phyloP scores from a whole-genome alignment of 495 filamentous ascomycete genomes.

The Xeromyces bisporus region DNA sequence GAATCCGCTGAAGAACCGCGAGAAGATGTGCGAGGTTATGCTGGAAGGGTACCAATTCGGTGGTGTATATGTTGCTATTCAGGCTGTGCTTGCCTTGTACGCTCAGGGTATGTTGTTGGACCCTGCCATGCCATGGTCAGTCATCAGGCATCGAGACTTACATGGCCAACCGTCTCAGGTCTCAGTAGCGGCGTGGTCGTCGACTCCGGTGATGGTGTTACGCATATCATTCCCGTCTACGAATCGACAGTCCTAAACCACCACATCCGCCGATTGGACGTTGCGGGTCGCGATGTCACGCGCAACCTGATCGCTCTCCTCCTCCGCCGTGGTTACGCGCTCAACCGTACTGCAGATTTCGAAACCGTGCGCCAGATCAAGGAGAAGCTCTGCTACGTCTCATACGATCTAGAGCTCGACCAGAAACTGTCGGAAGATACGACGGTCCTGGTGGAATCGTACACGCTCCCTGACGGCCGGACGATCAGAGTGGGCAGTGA shows the following conservation, averaged over 20 bases:
- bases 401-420: constrained; percentile 93
- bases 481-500: constrained; percentile 93
- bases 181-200: constrained; percentile 92
- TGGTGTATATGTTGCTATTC: constrained; percentile 95
- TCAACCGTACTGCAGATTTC: constrained; percentile 97
- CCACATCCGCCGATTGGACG: constrained; percentile 81
- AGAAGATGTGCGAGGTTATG: constrained; percentile 98
- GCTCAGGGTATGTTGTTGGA: constrained; percentile 56
- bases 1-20: constrained; percentile 89
- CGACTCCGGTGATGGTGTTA: constrained; percentile 95
- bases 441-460: constrained; percentile 91
- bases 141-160: background rate
- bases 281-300: constrained; percentile 92
- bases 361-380: constrained; percentile 99
- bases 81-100: constrained; percentile 93
- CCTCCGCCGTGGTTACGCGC: constrained; percentile 83
- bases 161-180: constrained; percentile 31
- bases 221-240: constrained; percentile 96
- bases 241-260: constrained; percentile 96
- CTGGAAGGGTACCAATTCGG: constrained; percentile 93
- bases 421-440: constrained; percentile 93
- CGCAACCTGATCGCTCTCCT: constrained; percentile 93
- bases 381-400: constrained; percentile 99
- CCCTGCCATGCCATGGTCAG: constrained; percentile 2
- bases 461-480: constrained; percentile 89